Base-by-base conservation (phyloP, 129 eudicot species). In the Flaveria brownii region DNA sequence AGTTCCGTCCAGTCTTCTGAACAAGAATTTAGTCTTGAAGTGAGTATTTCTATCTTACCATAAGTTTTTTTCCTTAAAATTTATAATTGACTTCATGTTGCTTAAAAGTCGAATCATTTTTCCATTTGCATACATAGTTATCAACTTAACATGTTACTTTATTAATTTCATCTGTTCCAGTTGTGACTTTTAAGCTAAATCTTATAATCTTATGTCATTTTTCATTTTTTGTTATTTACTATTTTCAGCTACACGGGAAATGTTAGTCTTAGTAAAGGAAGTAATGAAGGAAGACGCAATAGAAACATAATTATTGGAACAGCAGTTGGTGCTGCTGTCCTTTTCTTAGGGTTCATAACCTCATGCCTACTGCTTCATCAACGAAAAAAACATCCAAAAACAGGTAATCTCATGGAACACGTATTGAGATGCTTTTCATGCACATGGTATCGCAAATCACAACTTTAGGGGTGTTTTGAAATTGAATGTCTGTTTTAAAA, bases 161-260 rank as follows among this genome's bases (percentile, higher is more conserved):
- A 43, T n/a, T 2, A 23, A 9, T 41, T 72, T 36, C 14, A 25
- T 26, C 18, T 10, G 57, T 14, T 15, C 20, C 33, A 43, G 43
- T 2, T 3, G 15, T 52, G 67, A 55, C 36, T 55, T 46, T 26
- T 39, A 16, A 74, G 59, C 49, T 16, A 46, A 11, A 45, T 0
- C 41, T 4, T 36, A 36, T 36, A 36, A 36, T 36, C 12, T 61
- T 61, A 25, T 74, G 25, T 64, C 10, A 7, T 61, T 15, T 33
- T 25, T 13, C 28, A 4, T 61, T 23, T 20, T 5, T 66, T 23
- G 45, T 45, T 16, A 13, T 63, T 63, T 63, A 63, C 17, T 65
- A 33, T 15, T 74, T 64, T 78, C 87, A 92, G 98, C 88, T 91
- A 86, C 82, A 70, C 96, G 12, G 97, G 97, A 54, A 94, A 94